A percentile compares a stretch with the other conserved stretches of the same genome.
These are phyloP conservation scores for Medicago truncatula DNA, from an alignment of 306 rosid species.

Conservation along the genomic window MtrunA17r5.0-ANR NC_053046.1:6201001-6201500, in stretches of 20 bases:
- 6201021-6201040: conserved; percentile 41
- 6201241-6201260: conserved; percentile 92
- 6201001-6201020: conserved; percentile 23
- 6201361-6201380: conserved; percentile 29
- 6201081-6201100: conserved; percentile 96
- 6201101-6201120: conserved; percentile 94
- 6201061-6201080: conserved; percentile 94
- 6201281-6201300: conserved; percentile 90
- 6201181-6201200: neutral
- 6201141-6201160: conserved; percentile 40
- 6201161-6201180: conserved; percentile 12
- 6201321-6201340: conserved; percentile 63
- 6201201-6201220: conserved; percentile 8
- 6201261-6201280: conserved; percentile 95
- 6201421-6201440: conserved; percentile 26
- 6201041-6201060: conserved; percentile 95
- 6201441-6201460: conserved; percentile 42
- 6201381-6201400: conserved; percentile 35
- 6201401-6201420: conserved; percentile 23
- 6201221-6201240: conserved; percentile 60
- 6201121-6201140: conserved; percentile 88
- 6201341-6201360: conserved; percentile 68
- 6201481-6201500: conserved; percentile 91
- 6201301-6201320: conserved; percentile 99
- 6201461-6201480: conserved; percentile 92